Base-by-base conservation (phyloP, 306 rosid species). In the Purshia tridentata region DNA sequence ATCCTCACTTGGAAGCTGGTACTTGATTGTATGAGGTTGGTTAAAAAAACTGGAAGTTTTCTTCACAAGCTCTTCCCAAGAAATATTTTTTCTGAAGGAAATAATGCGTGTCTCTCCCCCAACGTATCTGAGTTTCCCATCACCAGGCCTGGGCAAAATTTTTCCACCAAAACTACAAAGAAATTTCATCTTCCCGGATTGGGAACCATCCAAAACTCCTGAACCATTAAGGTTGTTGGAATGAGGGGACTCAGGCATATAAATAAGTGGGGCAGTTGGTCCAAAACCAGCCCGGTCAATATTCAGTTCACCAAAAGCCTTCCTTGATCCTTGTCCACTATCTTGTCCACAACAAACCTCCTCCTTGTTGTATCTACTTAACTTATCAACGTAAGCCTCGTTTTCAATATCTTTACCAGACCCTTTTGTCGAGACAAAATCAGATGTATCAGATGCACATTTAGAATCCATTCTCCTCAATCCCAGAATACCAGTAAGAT, bases 1-100 rank as follows among this genome's bases (percentile, higher is more conserved):
- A 88, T 90, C 96, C 82, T 90, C 93, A 54, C 86, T 90, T 13
- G 96, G 96, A 80, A 90, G 91, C 83, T 90, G 93, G 85, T 90
- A 90, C 77, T 88, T 90, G 59, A 90, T 90, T 14, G 87, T 57
- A 85, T 86, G 93, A 73, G 85, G 89, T 58, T 88, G 91, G 60
- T 44, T 81, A 76, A 87, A 90, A 79, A 90, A 77, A 55, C 87
- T 75, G 49, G 72, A 81, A 67, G 96, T 90, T 80, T 83, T 90
- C 69, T 76, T 81, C 70, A 83, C 78, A 75, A 90, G 90, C 76
- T 81, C 87, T 77, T 77, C 77, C 96, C 91, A 85, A 1, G 86
- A 77, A 57, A 79, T 83, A 76, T 76, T 78, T 72, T 83, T 83
- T 71, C 73, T 82, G 37, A 88, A 64, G 41, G 93, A 84, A 68